Base-by-base conservation (phyloP, 768 basidiomycete species). In the Imleria badia region DNA sequence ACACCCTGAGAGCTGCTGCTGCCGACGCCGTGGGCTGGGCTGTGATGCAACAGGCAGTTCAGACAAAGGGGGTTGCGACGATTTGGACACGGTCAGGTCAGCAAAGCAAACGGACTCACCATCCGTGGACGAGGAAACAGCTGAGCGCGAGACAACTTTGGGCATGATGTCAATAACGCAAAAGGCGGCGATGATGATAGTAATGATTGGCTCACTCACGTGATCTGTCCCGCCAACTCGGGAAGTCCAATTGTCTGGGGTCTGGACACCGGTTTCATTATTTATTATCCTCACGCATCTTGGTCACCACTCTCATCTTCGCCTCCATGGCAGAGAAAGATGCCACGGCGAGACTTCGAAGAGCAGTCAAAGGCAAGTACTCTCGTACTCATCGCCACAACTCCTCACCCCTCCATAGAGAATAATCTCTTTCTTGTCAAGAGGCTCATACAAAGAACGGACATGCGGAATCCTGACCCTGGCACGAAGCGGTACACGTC, bases 381-480 rank as follows among this genome's bases (percentile, higher is more conserved):
- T 14, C 42, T 45, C 29, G 11, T 40, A 20, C 39, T 29, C 40
- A 35, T 50, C 33, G 14, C 46, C 26, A 23, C 56, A 33, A 8
- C 40, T 26, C 33, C 54, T 71, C 39, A 59, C 63, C 56, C 64
- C 29, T 61, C 40, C 52, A 35, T 67, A 98, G 95, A 96, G 75
- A 95, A 96, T 75, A 96, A 96, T 74, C 83, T 97, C 60, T 88
- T 94, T 62, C 84, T 96, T 57, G 91, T 97, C 66, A 89, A 86
- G 74, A 82, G 95, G 34, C 85, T 98, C 60, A 79, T 93, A 51
- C 84, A 90, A 70, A 76, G 88, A 62, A 87, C 87, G 10, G 94
- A 97, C 65, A 84, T 97, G 78, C 84, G 95, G 20, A 98, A 98
- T 73, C 85, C 92, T 10, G 95, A 98, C 73, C 78, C 86, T 12